Evolutionary conservation across 2,329 filamentous ascomycete genomes (phyloP).

Genomic region (Colletotrichum sp.): DNA sequence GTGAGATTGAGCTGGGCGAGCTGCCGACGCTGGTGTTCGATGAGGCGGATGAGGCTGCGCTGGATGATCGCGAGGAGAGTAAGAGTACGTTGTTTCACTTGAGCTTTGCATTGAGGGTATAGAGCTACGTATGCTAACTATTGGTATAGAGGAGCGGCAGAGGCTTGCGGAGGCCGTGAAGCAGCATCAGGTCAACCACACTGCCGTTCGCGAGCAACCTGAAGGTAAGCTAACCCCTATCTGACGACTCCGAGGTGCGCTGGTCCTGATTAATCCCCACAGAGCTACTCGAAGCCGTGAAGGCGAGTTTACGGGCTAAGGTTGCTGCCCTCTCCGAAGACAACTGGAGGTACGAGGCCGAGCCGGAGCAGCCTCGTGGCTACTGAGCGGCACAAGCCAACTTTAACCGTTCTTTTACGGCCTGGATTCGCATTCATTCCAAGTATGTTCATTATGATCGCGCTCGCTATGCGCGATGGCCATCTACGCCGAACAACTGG

Average conservation of each 20-base stretch:
- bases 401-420: conserved; percentile 4
- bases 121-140: conserved; percentile 25
- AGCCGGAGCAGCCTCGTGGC: conserved; percentile 51
- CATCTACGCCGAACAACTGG: not conserved
- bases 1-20: conserved; percentile 65
- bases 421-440: conserved; percentile 15
- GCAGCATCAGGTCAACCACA: conserved; percentile 62
- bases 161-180: conserved; percentile 65
- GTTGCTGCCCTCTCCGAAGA: conserved; percentile 79
- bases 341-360: conserved; percentile 88
- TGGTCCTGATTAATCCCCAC: conserved; percentile 19
- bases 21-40: conserved; percentile 58
- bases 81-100: conserved; percentile 48
- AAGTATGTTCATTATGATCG: not conserved
- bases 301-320: conserved; percentile 73
- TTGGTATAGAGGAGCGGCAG: conserved; percentile 59
- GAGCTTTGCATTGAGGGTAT: conserved; percentile 9
- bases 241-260: not conserved
- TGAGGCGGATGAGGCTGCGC: conserved; percentile 58
- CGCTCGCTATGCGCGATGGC: not conserved
- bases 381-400: conserved; percentile 28
- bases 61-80: conserved; percentile 62
- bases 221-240: conserved; percentile 29
- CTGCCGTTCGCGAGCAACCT: conserved; percentile 63
- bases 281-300: conserved; percentile 75